Evolutionary conservation across 2,329 filamentous ascomycete species (phyloP).

Genomic region (Fonsecaea pedrosoi): DNA sequence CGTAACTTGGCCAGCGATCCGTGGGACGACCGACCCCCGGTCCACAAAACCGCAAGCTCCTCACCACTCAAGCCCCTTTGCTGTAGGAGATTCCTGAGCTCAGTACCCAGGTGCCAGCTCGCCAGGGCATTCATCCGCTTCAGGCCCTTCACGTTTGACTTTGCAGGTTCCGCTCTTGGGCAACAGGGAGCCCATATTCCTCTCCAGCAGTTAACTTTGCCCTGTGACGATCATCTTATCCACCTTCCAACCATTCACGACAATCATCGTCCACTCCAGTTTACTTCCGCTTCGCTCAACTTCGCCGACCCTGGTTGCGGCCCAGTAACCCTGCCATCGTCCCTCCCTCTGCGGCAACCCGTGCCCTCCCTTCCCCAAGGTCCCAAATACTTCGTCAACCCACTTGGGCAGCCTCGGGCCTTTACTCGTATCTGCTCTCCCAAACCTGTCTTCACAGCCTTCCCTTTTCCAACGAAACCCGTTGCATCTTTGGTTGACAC

Average conservation of each 20-base stretch:
- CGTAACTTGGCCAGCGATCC: conserved; percentile 21
- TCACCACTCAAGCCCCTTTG: conserved; percentile 17
- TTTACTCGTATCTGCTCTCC: conserved; percentile 11
- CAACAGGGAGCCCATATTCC: conserved; percentile 14
- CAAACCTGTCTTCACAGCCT: conserved; percentile 4
- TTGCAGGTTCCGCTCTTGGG: conserved; percentile 11
- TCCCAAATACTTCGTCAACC: conserved; percentile 19
- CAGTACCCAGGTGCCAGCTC: not conserved
- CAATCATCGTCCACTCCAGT: conserved; percentile 12
- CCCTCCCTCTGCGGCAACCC: conserved; percentile 1
- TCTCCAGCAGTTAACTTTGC: conserved; percentile 22
- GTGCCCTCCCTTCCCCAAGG: conserved; percentile 3
- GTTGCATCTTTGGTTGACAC: conserved; percentile 20
- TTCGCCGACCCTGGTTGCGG: conserved; percentile 4
- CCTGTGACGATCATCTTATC: conserved; percentile 26
- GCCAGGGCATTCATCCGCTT: conserved; percentile 1
- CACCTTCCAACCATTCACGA: conserved; percentile 11
- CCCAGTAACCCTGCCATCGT: conserved; percentile 14
- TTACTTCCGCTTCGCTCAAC: conserved; percentile 5
- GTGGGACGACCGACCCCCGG: conserved; percentile 14
- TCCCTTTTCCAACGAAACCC: conserved; percentile 1
- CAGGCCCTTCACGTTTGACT: conserved; percentile 6
- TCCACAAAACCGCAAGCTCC: conserved; percentile 2
- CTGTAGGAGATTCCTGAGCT: not conserved
- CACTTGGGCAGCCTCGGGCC: conserved; percentile 9